Evolutionary conservation across 148 eudicot genomes (phyloP).

Genomic region (Beta vulgaris): DNA sequence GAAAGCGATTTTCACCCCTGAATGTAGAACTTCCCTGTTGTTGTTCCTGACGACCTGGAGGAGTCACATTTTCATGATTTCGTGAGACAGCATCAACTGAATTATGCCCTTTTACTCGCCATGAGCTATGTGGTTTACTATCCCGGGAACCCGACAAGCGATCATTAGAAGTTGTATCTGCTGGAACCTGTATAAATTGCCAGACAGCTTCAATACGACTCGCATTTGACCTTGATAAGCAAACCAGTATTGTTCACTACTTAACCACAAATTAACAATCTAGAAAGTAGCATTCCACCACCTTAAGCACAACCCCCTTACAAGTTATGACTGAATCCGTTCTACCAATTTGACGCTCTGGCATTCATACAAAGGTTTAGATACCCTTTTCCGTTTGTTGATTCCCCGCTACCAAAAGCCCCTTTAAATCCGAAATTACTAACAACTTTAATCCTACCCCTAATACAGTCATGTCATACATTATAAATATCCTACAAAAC

Average conservation of each 20-base stretch:
- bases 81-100: background rate
- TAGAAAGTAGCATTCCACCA: no score
- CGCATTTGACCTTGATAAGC: background rate
- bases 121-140: slow-evolving; percentile 7
- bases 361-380: background rate
- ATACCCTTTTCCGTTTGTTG: no score
- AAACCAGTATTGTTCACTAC: background rate
- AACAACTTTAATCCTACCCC: background rate
- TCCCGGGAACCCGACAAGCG: slow-evolving; percentile 9
- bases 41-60: slow-evolving; percentile 11
- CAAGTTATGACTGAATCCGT: no score
- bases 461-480: background rate
- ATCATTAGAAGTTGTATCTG: slow-evolving; percentile 24
- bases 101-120: slow-evolving; percentile 8
- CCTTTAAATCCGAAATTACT: background rate
- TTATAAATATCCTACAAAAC: no score
- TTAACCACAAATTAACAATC: no score
- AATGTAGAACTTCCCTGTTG: slow-evolving; percentile 2
- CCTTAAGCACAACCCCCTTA: no score
- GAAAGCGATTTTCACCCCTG: slow-evolving; percentile 19
- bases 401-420: no score
- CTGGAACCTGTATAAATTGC: slow-evolving; percentile 24
- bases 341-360: no score
- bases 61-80: slow-evolving; percentile 17
- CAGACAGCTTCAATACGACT: background rate